Evolutionary conservation across 331 rosid species (phyloP).

Genomic region (Phaseolus coccineus): DNA sequence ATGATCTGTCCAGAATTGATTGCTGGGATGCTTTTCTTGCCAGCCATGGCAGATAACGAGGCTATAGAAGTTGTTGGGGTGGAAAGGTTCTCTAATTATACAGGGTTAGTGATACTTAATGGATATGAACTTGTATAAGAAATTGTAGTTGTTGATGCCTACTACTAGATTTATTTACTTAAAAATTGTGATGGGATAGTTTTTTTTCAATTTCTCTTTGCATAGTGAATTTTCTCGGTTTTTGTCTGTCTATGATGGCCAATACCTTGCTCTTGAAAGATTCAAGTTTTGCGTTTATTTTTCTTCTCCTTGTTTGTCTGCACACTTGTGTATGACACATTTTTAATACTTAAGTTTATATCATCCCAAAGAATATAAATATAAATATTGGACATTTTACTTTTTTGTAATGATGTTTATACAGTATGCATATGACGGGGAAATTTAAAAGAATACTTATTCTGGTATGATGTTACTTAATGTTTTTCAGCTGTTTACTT

Average conservation of each 20-base stretch:
- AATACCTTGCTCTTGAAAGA: not conserved
- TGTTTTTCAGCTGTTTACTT: conserved; percentile 7
- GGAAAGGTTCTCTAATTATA: conserved; percentile 87
- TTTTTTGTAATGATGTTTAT: conserved; percentile 24
- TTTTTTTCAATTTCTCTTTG: conserved; percentile 11
- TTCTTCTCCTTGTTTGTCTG: conserved; percentile 29
- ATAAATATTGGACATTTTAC: not conserved
- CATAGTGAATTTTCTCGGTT: conserved; percentile 7
- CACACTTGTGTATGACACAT: not conserved
- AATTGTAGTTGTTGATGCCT: not conserved
- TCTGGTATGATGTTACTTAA: conserved; percentile 11
- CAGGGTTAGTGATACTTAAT: conserved; percentile 68
- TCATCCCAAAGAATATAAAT: not conserved
- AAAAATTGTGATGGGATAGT: conserved; percentile 1
- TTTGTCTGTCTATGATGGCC: not conserved
- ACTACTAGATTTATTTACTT: conserved; percentile 12
- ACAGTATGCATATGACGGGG: conserved; percentile 11
- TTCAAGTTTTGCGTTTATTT: not conserved
- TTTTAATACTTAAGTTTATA: not conserved
- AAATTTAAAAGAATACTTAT: conserved; percentile 1
- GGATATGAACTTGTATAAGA: conserved; percentile 35
- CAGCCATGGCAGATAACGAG: conserved; percentile 89
- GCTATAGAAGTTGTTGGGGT: conserved; percentile 87
- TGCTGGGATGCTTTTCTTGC: conserved; percentile 90
- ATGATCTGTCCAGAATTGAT: conserved; percentile 92